These are phyloP conservation scores for Medicago truncatula DNA, from an alignment of 306 rosid species.

Conservation along the genomic window MtrunA17r5.0-ANR NC_053045.1:54697001-54697500, in stretches of 20 bases:
- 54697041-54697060: neutral
- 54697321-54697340: no score
- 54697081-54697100: conserved; percentile 77
- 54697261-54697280: conserved; percentile 43
- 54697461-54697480: conserved; percentile 55
- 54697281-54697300: conserved; percentile 12
- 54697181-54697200: conserved; percentile 60
- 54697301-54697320: conserved; percentile 33
- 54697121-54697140: conserved; percentile 68
- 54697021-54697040: no score
- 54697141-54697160: conserved; percentile 73
- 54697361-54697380: conserved; percentile 57
- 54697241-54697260: conserved; percentile 43
- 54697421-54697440: conserved; percentile 83
- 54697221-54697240: conserved; percentile 50
- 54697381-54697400: conserved; percentile 64
- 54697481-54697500: conserved; percentile 75
- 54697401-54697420: conserved; percentile 74
- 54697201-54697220: conserved; percentile 52
- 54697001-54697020: no score
- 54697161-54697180: conserved; percentile 66
- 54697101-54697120: conserved; percentile 90
- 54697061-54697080: conserved; percentile 20
- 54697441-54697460: conserved; percentile 62
- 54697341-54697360: neutral